Percentiles rank a stretch among this genome's conserved stretches.
phyloP scores from a whole-genome alignment of 148 eudicot genomes.

The Mesembryanthemum crystallinum region DNA sequence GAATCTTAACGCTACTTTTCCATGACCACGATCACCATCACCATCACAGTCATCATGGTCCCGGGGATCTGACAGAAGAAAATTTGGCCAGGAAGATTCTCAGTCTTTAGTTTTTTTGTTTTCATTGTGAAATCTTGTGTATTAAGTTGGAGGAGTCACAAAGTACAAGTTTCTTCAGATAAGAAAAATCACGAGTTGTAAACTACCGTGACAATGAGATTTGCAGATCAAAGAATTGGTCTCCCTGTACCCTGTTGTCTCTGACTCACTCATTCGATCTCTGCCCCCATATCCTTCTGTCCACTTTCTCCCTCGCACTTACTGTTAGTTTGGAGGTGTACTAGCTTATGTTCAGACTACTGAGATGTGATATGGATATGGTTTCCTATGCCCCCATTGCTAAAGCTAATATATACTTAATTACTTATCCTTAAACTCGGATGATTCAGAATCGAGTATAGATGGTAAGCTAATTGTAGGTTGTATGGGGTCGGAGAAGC shows the following conservation, averaged over 20 bases:
- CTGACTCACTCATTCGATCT: too few relatives aligned
- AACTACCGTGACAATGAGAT: neutral
- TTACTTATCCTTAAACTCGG: too few relatives aligned
- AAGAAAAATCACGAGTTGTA: neutral
- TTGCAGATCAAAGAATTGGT: neutral
- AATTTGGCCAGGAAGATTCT: constrained; percentile 65
- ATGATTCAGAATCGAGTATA: too few relatives aligned
- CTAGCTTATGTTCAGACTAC: too few relatives aligned
- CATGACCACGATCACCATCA: constrained; percentile 67
- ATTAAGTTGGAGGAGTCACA: neutral
- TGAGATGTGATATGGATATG: too few relatives aligned
- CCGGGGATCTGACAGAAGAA: constrained; percentile 30
- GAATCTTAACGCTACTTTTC: constrained; percentile 77
- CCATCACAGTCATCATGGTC: constrained; percentile 31
- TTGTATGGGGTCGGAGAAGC: too few relatives aligned
- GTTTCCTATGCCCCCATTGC: too few relatives aligned
- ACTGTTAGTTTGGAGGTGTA: too few relatives aligned
- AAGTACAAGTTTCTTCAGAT: neutral
- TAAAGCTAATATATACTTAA: too few relatives aligned
- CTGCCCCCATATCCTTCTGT: too few relatives aligned
- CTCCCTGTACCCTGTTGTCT: neutral
- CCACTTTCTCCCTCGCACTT: too few relatives aligned
- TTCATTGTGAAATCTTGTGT: constrained; percentile 18
- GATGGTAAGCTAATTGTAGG: too few relatives aligned
- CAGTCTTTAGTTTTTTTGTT: constrained; percentile 23